Evolutionary conservation across 1,139 yeast genomes (phyloP).

Genomic region (Yamadazyma diospyri): DNA sequence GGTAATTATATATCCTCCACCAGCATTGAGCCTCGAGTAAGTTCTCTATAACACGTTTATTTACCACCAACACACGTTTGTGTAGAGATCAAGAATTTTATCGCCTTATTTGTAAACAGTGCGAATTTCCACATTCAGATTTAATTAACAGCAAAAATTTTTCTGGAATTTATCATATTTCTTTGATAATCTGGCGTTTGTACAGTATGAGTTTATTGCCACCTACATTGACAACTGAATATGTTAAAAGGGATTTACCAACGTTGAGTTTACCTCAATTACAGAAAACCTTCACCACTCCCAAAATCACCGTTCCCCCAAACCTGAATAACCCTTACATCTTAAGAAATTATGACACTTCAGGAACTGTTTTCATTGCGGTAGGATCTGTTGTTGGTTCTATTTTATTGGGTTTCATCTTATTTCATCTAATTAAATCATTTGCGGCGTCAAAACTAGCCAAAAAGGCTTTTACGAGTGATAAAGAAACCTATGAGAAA

Average conservation of each 20-base stretch:
- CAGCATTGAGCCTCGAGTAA: too few species aligned
- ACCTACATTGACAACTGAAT: constrained; percentile 14
- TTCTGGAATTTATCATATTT: too few species aligned
- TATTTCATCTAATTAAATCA: constrained; percentile 37
- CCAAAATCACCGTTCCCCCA: constrained; percentile 63
- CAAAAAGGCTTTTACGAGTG: constrained; percentile 29
- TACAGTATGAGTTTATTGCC: constrained; percentile 5
- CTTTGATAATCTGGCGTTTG: too few species aligned
- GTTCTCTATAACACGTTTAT: too few species aligned
- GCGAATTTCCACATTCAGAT: constrained; percentile 5
- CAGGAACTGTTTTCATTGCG: constrained; percentile 78
- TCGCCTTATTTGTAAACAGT: constrained; percentile 5
- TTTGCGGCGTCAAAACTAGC: constrained; percentile 38
- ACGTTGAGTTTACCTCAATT: constrained; percentile 12
- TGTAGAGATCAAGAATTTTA: too few species aligned
- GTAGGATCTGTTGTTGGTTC: constrained; percentile 69
- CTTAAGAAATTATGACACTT: constrained; percentile 46
- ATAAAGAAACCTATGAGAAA: constrained; percentile 35
- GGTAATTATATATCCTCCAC: too few species aligned
- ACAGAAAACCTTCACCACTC: constrained; percentile 35
- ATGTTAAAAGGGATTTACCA: constrained; percentile 11
- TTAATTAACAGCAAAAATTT: constrained; percentile 6
- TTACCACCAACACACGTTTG: too few species aligned
- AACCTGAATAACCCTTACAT: constrained; percentile 60
- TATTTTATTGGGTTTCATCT: constrained; percentile 42